Percentiles rank a stretch among this genome's conserved stretches.
phyloP scores from a whole-genome alignment of 352 stramenopile species.

The Globisporangium cylindrosporum region DNA sequence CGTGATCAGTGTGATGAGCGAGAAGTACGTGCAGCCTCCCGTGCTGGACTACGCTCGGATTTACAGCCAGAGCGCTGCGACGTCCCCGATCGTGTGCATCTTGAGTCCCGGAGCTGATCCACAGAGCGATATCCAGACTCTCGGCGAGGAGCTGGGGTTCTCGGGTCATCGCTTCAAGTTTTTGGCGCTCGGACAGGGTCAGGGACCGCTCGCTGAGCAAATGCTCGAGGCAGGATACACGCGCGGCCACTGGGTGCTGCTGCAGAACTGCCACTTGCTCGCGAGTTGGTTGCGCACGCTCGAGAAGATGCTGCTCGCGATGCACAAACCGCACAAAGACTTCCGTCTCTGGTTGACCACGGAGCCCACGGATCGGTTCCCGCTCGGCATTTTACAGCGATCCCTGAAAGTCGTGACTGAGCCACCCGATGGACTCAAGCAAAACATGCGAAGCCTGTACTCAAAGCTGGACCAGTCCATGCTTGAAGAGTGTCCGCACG shows the following conservation, averaged over 20 bases:
- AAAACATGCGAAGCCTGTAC: conserved; percentile 95
- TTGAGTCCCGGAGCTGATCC: conserved; percentile 92
- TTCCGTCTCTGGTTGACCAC: conserved; percentile 96
- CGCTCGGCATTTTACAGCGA: conserved; percentile 92
- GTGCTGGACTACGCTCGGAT: conserved; percentile 93
- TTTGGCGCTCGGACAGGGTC: conserved; percentile 92
- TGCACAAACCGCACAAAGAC: conserved; percentile 92
- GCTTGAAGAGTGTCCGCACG: conserved; percentile 92
- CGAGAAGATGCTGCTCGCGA: conserved; percentile 91
- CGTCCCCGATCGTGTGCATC: conserved; percentile 94
- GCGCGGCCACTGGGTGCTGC: conserved; percentile 88
- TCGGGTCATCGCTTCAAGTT: conserved; percentile 91
- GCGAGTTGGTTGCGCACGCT: conserved; percentile 91
- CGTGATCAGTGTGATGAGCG: conserved; percentile 89
- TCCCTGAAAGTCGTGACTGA: conserved; percentile 96
- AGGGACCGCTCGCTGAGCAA: conserved; percentile 92
- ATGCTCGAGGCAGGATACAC: conserved; percentile 90
- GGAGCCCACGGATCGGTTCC: conserved; percentile 94
- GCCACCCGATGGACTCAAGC: conserved; percentile 93
- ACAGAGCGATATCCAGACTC: conserved; percentile 92
- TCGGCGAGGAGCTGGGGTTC: conserved; percentile 91
- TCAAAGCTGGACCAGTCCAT: conserved; percentile 88
- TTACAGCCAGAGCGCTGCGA: conserved; percentile 86
- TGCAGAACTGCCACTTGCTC: conserved; percentile 96
- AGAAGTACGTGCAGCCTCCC: conserved; percentile 94